These are phyloP conservation scores for Voacanga thouarsii DNA, from an alignment of 257 asterid species.

Conservation along the genomic window DNA sequence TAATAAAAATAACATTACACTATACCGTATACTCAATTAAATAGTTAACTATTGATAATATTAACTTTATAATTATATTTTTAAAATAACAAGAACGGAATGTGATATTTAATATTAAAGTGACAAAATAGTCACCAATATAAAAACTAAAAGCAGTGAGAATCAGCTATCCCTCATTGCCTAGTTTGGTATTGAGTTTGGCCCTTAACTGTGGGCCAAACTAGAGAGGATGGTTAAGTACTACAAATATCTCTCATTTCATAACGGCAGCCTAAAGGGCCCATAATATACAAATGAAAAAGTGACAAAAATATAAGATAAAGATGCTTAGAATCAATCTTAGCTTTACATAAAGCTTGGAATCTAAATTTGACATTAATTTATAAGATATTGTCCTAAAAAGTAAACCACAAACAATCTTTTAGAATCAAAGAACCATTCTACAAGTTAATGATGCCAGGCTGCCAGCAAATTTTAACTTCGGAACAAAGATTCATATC, in stretches of 20 bases:
- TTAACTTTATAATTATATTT: too few species aligned
- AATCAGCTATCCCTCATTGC: too few species aligned
- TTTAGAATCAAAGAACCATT: background rate
- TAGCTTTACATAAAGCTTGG: background rate
- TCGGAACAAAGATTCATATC: background rate
- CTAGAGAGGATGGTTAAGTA: too few species aligned
- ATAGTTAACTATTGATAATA: too few species aligned
- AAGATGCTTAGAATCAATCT: background rate
- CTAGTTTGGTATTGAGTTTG: too few species aligned
- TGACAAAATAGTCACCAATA: too few species aligned
- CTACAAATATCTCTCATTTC: background rate
- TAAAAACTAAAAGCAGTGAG: too few species aligned
- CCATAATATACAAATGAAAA: background rate
- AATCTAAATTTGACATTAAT: background rate
- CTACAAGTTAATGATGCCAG: background rate
- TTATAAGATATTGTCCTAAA: background rate
- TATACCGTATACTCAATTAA: too few species aligned
- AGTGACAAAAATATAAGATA: conserved; percentile 1
- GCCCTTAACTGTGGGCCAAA: too few species aligned
- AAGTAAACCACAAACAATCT: background rate
- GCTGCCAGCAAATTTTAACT: background rate
- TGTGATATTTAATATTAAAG: too few species aligned
- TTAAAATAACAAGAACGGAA: too few species aligned
- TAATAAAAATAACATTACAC: too few species aligned
- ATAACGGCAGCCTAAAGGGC: background rate